Base-by-base conservation (phyloP, 176 grass and related monocot genomes). In the Secale cereale region DNA sequence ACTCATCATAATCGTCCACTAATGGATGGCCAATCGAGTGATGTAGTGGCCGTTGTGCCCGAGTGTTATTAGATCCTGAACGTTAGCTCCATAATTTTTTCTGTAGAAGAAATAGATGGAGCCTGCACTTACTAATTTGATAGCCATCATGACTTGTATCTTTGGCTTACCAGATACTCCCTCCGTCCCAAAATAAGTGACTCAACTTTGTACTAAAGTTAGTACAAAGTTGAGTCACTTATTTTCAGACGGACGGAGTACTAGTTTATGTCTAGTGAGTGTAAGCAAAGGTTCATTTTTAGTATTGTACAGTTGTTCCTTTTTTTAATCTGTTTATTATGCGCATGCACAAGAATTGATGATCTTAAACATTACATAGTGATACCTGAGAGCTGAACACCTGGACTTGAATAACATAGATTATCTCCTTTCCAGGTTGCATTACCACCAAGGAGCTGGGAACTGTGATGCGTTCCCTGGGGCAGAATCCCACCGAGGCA, bases 361-460 rank as follows among this genome's bases (percentile, higher is more conserved):
- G 48, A 39, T 82, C 32, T 59, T 59, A 26, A 72, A 46, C n/a
- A 82, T 36, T 36, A 29, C 32, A 40, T 22, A 71, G 16, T 81
- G 32, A 41, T 28, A 59, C 48, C 25, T 60, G 62, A 12, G 17
- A 79, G 45, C 50, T 82, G 65, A 82, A 22, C 15, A 20, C 32
- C 30, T 70, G 66, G 15, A 40, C 1, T 39, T 20, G 31, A 70
- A 35, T 82, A 54, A 71, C 63, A 59, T 4, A 82, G n/a, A 26
- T 82, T 39, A 17, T 28, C 4, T 71, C 27, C 32, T 57, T 82
- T 26, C 10, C 80, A 82, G 80, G 80, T 82, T 82, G 80, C 67
- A 89, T 89, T 73, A 89, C 87, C 62, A 85, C 28, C 14, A 89
- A 89, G 82, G 82, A 89, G 70, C 78, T 85, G 6, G 87, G 87